Conservation (phyloP, 2,329 filamentous ascomycete species). For the Aspergillus sp. region DNA sequence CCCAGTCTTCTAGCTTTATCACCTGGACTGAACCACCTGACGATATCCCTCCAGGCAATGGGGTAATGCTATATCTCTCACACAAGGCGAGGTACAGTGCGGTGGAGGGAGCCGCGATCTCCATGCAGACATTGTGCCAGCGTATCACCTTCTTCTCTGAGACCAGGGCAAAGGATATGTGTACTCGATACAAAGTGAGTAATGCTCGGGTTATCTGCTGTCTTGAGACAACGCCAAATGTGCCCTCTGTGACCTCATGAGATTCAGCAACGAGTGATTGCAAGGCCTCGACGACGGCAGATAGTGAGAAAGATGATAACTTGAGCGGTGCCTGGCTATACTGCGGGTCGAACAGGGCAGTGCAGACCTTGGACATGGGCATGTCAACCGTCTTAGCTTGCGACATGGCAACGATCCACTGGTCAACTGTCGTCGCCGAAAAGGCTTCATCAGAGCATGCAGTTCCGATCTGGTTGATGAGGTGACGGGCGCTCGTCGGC, state of each 20-base stretch:
- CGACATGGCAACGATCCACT: slow-evolving; percentile 17
- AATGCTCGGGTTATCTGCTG: background rate
- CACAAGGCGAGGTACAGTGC: slow-evolving; percentile 14
- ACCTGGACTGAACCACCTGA: no score
- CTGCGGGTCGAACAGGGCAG: background rate
- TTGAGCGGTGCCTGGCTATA: background rate
- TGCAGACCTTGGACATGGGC: slow-evolving; percentile 1
- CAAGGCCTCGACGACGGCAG: slow-evolving; percentile 3
- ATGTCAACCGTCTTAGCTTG: background rate
- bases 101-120: slow-evolving; percentile 12
- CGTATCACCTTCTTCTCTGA: slow-evolving; percentile 9
- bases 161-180: background rate
- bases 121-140: slow-evolving; percentile 21
- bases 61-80: background rate
- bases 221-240: background rate
- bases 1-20: slow-evolving; percentile 3
- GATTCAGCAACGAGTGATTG: background rate
- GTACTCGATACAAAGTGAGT: background rate
- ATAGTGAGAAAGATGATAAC: background rate
- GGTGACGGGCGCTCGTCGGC: slow-evolving; percentile 19
- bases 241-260: background rate
- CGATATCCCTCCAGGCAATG: background rate
- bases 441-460: slow-evolving; percentile 20
- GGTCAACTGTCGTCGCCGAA: slow-evolving; percentile 15
- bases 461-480: slow-evolving; percentile 18